Conservation (phyloP, 2,329 filamentous ascomycete genomes). For the Epichloe sp. region DNA sequence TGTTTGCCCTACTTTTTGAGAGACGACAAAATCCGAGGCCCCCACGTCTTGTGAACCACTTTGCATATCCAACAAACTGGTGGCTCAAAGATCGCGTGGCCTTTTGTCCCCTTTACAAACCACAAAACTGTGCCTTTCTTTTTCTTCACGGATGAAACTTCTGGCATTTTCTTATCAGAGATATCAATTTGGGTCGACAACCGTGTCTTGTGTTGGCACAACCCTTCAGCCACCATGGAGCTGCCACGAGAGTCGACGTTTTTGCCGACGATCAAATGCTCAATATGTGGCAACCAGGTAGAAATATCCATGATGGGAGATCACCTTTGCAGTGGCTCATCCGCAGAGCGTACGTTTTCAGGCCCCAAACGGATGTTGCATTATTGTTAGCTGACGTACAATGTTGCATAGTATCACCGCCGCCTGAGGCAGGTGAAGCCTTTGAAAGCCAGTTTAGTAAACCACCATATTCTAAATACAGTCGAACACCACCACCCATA, state of each 20-base stretch:
- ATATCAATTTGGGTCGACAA: background rate
- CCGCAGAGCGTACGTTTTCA: slow-evolving; percentile 31
- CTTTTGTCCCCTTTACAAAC: too few species aligned
- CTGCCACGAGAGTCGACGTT: slow-evolving; percentile 51
- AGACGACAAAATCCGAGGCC: background rate
- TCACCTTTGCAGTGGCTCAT: slow-evolving; percentile 51
- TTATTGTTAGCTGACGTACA: background rate
- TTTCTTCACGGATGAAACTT: background rate
- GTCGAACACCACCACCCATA: slow-evolving; percentile 31
- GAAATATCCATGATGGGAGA: slow-evolving; percentile 80
- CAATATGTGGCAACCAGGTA: slow-evolving; percentile 62
- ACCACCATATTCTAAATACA: slow-evolving; percentile 22
- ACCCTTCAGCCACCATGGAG: slow-evolving; percentile 23
- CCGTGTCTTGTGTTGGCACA: background rate
- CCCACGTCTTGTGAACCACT: background rate
- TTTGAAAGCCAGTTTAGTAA: slow-evolving; percentile 14
- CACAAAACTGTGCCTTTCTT: background rate
- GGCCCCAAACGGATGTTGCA: too few species aligned
- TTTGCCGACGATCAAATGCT: slow-evolving; percentile 79
- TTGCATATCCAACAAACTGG: background rate
- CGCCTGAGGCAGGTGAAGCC: slow-evolving; percentile 18
- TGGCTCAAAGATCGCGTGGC: background rate
- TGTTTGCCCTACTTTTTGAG: background rate
- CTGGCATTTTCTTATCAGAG: background rate
- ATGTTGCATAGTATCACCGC: slow-evolving; percentile 22